phyloP scores from a whole-genome alignment of 306 rosid genomes.

The Hippophae rhamnoides region DNA sequence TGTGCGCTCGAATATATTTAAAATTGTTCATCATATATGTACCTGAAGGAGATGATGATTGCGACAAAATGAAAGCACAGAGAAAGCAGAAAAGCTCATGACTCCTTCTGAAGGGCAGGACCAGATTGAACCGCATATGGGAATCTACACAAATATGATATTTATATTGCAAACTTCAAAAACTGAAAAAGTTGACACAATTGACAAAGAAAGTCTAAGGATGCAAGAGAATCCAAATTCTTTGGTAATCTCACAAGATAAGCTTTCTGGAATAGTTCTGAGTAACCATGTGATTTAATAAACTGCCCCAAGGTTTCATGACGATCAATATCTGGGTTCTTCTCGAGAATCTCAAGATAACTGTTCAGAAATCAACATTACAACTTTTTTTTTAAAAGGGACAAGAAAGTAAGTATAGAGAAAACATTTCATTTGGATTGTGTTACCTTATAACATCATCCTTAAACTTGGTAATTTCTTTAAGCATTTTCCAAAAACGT shows the following conservation, averaged over 20 bases:
- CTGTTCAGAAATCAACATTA: slow-evolving; percentile 26
- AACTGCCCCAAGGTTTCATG: slow-evolving; percentile 66
- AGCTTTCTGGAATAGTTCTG: slow-evolving; percentile 69
- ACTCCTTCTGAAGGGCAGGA: slow-evolving; percentile 72
- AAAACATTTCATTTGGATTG: not conserved
- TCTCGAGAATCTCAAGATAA: slow-evolving; percentile 66
- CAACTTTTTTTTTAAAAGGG: not conserved
- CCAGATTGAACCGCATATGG: slow-evolving; percentile 89
- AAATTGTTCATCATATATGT: too few species aligned
- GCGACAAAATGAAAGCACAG: slow-evolving; percentile 72
- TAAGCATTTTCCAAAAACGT: slow-evolving; percentile 67
- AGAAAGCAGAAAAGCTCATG: slow-evolving; percentile 73
- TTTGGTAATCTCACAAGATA: slow-evolving; percentile 48
- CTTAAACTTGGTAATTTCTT: slow-evolving; percentile 67
- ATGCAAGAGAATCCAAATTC: not conserved
- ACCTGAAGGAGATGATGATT: slow-evolving; percentile 85
- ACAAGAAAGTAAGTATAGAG: not conserved
- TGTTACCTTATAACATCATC: slow-evolving; percentile 57
- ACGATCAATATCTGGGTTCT: slow-evolving; percentile 59
- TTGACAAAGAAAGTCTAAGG: not conserved
- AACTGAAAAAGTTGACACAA: not conserved
- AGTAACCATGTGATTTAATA: slow-evolving; percentile 57
- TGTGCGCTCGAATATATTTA: too few species aligned
- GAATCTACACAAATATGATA: slow-evolving; percentile 35
- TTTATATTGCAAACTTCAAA: slow-evolving; percentile 4